Evolutionary conservation across 2,329 filamentous ascomycete genomes (phyloP), one percentile per base, ranked within the genome.

Genomic region (Shiraia sp.): DNA sequence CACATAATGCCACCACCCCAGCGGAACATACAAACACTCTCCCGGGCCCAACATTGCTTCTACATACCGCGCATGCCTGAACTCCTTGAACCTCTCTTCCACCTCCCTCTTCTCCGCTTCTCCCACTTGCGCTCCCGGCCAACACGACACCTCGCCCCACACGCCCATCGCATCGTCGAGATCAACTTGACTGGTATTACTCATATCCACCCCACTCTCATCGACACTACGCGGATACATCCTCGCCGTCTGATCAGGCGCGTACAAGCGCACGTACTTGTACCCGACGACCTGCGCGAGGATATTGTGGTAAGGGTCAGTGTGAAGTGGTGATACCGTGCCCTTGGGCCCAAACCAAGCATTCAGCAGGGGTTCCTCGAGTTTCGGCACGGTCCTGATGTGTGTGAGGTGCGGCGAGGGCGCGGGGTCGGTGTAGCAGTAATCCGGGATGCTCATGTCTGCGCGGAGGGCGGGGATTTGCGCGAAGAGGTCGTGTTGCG

Each of bases 1-100:
- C 3, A 97, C 88, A 69, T 96, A 97, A 74, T 99, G 93, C 93
- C 93, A 99, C 92, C 93, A 99, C 0, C 92, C 93, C 4, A 89
- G 79, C 0, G 93, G 93, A 38, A 99, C 88, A 65, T 96, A 93
- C 38, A 99, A 66, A 51, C 84, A 87, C 38, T 99, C 90, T 0
- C 92, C 93, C 1, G 87, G 86, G 22, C 79, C 81, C 5, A 99
- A 72, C 1, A 97, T 79, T 41, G 85, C 85, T 61, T 99, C 93
- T 24, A 87, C 71, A 62, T 86, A 92, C 39, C 79, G 73, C 2
- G 87, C 76, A 0, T 76, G 67, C 34, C 67, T 66, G 51, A 95
- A 88, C 0, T 70, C 65, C 1, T 79, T 77, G 66, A 75, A 83
- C 8, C 32, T 24, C 8, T 47, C 26, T 15, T 69, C 54, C 12